Evolutionary conservation across 805 yeast species (phyloP).

Genomic region (Candida ipomoeae): DNA sequence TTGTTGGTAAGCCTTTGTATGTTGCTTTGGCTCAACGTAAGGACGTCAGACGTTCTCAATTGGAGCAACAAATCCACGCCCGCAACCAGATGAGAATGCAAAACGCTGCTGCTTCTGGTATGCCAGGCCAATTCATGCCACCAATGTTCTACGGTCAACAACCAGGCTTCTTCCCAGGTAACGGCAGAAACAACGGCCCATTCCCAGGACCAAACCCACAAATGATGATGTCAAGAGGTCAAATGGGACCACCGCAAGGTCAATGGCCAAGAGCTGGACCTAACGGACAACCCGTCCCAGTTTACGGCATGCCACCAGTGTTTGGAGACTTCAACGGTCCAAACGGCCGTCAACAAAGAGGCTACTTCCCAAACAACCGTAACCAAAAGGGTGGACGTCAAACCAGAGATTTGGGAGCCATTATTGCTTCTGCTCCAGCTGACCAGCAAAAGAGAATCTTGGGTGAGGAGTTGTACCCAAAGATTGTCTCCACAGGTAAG

Average conservation of each 20-base stretch:
- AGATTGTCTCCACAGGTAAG: conserved; percentile 80
- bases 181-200: conserved; percentile 66
- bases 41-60: conserved; percentile 94
- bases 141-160: conserved; percentile 86
- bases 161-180: conserved; percentile 81
- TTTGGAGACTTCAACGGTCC: conserved; percentile 49
- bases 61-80: conserved; percentile 96
- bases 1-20: conserved; percentile 92
- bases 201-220: conserved; percentile 79
- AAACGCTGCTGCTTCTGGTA: conserved; percentile 85
- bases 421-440: conserved; percentile 62
- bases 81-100: conserved; percentile 98
- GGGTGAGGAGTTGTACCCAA: conserved; percentile 96
- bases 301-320: conserved; percentile 83
- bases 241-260: conserved; percentile 60
- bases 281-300: conserved; percentile 79
- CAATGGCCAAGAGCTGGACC: conserved; percentile 74
- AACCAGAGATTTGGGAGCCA: conserved; percentile 55
- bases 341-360: conserved; percentile 52
- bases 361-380: conserved; percentile 51
- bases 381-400: conserved; percentile 40
- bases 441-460: conserved; percentile 95
- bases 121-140: conserved; percentile 82
- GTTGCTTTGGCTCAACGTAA: conserved; percentile 99
- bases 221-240: conserved; percentile 71